phyloP scores from a whole-genome alignment of 192 early-diverging fungal genomes.

The Geranomyces michiganensis region DNA sequence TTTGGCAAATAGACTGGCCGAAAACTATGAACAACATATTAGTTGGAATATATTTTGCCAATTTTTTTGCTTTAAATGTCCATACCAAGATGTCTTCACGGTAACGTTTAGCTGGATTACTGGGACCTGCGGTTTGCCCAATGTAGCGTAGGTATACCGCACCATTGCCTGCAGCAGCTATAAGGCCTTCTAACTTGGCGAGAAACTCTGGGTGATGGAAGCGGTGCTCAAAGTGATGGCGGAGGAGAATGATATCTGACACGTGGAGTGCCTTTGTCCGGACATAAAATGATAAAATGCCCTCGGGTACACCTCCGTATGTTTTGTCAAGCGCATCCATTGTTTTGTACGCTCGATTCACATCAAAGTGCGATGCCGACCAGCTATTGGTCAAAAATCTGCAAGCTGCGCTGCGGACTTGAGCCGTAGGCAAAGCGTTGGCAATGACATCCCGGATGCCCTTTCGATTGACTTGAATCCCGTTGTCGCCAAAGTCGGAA shows the following conservation, averaged over 20 bases:
- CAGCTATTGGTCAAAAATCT: no score
- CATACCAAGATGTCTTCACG: neutral
- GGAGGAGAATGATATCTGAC: neutral
- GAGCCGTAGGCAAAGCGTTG: neutral
- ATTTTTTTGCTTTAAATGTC: no score
- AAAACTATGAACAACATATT: no score
- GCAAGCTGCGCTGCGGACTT: no score
- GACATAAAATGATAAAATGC: neutral
- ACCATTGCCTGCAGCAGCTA: neutral
- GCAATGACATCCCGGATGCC: constrained; percentile 9
- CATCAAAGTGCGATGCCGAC: no score
- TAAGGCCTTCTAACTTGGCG: neutral
- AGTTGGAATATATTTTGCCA: no score
- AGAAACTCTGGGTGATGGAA: constrained; percentile 2
- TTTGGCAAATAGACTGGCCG: constrained; percentile 13
- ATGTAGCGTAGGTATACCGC: constrained; percentile 7
- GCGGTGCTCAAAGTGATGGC: neutral
- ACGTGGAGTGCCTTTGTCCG: neutral
- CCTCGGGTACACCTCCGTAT: neutral
- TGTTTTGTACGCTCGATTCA: no score
- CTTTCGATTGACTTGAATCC: no score
- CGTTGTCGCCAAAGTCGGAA: no score
- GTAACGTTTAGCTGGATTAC: neutral
- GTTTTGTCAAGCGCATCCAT: no score
- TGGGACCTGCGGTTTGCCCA: neutral